Evolutionary conservation across 2,329 filamentous ascomycete genomes (phyloP), one percentile per base, ranked within the genome.

Genomic region (Stagonosporopsis chrysanthemi): DNA sequence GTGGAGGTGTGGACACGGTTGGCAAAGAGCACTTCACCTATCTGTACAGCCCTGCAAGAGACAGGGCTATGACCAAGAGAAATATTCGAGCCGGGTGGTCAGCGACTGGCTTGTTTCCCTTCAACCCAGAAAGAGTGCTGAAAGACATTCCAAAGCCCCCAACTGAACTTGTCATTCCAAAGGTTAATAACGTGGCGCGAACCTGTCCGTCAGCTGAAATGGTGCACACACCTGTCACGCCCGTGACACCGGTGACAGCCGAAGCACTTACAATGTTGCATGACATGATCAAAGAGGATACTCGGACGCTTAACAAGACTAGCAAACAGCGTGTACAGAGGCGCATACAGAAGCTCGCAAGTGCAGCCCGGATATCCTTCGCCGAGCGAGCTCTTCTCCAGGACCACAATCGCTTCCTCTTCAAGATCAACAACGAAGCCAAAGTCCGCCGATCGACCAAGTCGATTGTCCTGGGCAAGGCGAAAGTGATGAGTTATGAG

Each of bases 371-470:
- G 26, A 28, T 28, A 28, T 64, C 62, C 36, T 66, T 69, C 55
- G 60, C 67, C n/a, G 41, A 69, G 45, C n/a, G 43, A 47, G 56
- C 64, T 51, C 63, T 76, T 29, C 62, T 64, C 22, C 50, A 71
- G 49, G 64, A 75, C 31, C 61, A 67, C 42, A 72, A 66, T 53
- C 46, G 53, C 46, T 64, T 71, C 60, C 64, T 75, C 23, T 47
- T 56, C n/a, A 64, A 50, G 48, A 68, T 71, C 17, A 69, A 72
- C 45, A 66, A 71, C 58, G 60, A 72, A 66, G 61, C 61, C 36
- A 72, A 69, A 61, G 48, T 35, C 2, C 39, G 39, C 1, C 48
- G 39, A 26, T 51, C 28, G 6, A 43, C 48, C 12, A 35, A 43
- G 39, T 26, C 39, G 22, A 2, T 36, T 4, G 24, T 45, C 1